Evolutionary conservation across 371 early-diverging fungal genomes (phyloP).

Genomic region (Lichtheimia ramosa): DNA sequence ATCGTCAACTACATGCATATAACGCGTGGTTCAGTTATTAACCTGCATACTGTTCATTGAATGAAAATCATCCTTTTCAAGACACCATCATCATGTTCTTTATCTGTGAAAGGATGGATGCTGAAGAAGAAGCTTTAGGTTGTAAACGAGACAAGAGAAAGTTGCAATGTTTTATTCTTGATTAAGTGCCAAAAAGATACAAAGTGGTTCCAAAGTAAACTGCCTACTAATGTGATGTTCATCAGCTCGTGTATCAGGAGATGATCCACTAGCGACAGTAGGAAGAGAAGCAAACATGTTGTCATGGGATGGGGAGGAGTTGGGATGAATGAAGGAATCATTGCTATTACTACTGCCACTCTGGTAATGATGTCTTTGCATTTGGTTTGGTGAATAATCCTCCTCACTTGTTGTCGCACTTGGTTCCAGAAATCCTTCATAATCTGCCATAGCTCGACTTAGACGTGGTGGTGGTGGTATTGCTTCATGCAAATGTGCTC

Average conservation of each 20-base stretch:
- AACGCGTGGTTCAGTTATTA: too few relatives aligned
- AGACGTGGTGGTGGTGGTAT: neutral
- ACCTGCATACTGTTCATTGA: too few relatives aligned
- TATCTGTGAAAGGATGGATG: too few relatives aligned
- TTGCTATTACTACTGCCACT: neutral
- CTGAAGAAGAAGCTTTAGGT: too few relatives aligned
- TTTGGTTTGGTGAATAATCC: neutral
- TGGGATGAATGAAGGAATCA: neutral
- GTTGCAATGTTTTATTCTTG: neutral
- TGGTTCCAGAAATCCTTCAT: slow-evolving; percentile 9
- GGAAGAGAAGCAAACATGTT: neutral
- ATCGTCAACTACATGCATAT: too few relatives aligned
- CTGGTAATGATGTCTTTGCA: neutral
- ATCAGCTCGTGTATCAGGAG: neutral
- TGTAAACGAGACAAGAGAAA: too few relatives aligned
- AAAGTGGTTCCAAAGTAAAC: slow-evolving; percentile 7
- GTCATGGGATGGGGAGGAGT: neutral
- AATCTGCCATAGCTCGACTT: slow-evolving; percentile 8
- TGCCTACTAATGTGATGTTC: slow-evolving; percentile 1
- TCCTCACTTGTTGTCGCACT: neutral
- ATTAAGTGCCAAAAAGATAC: slow-evolving; percentile 3
- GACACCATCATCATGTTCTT: too few relatives aligned
- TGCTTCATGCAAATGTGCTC: neutral
- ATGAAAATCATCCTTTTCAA: too few relatives aligned
- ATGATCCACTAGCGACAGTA: neutral